phyloP scores from a whole-genome alignment of 2,329 filamentous ascomycete species.

The Ophiostoma ulmi region DNA sequence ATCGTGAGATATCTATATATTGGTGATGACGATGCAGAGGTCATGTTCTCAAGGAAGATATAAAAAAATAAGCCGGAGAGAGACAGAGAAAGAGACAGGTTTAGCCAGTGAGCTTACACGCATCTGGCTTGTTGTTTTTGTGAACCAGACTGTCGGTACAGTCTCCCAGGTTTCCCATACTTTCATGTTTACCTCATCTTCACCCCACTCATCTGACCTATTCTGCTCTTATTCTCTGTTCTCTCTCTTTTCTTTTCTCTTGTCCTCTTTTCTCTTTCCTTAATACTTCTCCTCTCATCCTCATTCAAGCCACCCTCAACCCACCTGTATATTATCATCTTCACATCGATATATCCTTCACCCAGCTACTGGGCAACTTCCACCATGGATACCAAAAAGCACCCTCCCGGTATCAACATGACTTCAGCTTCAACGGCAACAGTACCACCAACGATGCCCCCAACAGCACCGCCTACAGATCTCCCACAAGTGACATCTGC shows the following conservation, averaged over 20 bases:
- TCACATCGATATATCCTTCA: not conserved
- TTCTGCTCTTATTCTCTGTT: not conserved
- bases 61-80: not conserved
- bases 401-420: not conserved
- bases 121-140: not conserved
- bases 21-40: not conserved
- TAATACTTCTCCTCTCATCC: not conserved
- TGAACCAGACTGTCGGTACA: not conserved
- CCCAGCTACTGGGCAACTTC: not conserved
- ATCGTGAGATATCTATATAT: not conserved
- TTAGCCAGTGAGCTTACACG: not conserved
- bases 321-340: not conserved
- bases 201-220: not conserved
- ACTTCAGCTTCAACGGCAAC: not conserved
- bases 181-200: slow-evolving; percentile 4
- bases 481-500: not conserved
- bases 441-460: not conserved
- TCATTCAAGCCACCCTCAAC: not conserved
- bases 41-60: not conserved
- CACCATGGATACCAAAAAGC: not conserved
- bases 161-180: not conserved
- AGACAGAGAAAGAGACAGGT: not conserved
- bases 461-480: not conserved
- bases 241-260: not conserved
- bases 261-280: not conserved